Evolutionary conservation across 2,329 filamentous ascomycete genomes (phyloP), one percentile per base, ranked within the genome.

Genomic region (Penicillium sp.): DNA sequence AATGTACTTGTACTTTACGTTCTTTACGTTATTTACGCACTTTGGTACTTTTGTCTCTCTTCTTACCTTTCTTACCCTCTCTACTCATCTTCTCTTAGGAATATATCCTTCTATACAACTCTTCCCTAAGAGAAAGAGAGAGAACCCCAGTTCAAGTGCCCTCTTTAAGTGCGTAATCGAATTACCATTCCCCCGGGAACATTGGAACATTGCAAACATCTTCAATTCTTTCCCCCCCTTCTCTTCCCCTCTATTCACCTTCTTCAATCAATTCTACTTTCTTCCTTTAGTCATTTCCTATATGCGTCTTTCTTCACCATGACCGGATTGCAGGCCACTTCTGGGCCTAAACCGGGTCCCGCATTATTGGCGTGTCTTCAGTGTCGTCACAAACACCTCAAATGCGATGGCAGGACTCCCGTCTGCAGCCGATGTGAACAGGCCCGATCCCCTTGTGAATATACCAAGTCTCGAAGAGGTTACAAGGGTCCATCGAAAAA

Each of bases 401-500:
- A 91, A 70, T 92, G 89, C 70, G 87, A 92, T 72, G 88, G 88
- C 29, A 75, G 79, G 38, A 86, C 76, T 33, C 89, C 89, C 13
- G 61, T 75, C 33, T 92, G 90, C 74, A 81, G 83, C 46, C 85
- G 90, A 53, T 92, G 89, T 72, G 75, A 76, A 23, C 74, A 78
- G 50, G 81, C 82, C 47, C 81, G 82, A 55, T 76, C 80, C 19
- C 80, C 87, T 47, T 93, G 90, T 72, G 76, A 86, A 67, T 92
- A 91, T 70, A 84, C 90, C 48, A 85, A 87, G 44, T 91, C 88
- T 39, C 85, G 89, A 43, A 84, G 89, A 59, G 89, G 89, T 31
- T 90, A 89, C 76, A 90, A 89, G 73, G 87, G 87, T 15, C 84
- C 83, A 1, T 79, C 82, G n/a, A 82, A 81, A 68, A 79, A 75